These are phyloP conservation scores for Neofusicoccum kwambonambiense DNA, from an alignment of 2,329 filamentous ascomycete species.

Conservation along the genomic window DNA sequence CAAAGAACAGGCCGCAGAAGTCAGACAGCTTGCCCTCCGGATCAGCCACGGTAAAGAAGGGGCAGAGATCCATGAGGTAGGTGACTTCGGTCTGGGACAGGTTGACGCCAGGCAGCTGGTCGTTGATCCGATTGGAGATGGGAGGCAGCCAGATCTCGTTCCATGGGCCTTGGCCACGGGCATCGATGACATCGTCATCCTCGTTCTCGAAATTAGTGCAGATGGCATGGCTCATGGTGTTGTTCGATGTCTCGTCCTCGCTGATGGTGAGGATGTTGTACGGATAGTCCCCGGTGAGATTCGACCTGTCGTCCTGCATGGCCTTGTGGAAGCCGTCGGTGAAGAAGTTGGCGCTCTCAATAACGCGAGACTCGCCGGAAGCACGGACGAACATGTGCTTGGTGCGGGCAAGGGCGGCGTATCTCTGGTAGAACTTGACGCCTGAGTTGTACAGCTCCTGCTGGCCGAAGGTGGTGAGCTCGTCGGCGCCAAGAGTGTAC, in stretches of 20 bases:
- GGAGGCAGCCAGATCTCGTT: conserved; percentile 62
- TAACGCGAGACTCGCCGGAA: conserved; percentile 67
- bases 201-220: conserved; percentile 72
- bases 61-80: conserved; percentile 83
- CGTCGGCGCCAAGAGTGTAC: conserved; percentile 69
- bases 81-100: conserved; percentile 63
- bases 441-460: conserved; percentile 74
- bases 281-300: conserved; percentile 41
- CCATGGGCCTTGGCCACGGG: conserved; percentile 55
- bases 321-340: conserved; percentile 64
- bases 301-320: conserved; percentile 34
- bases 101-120: conserved; percentile 65
- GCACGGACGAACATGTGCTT: conserved; percentile 69
- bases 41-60: conserved; percentile 72
- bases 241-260: conserved; percentile 68
- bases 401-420: conserved; percentile 59
- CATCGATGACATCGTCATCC: conserved; percentile 48
- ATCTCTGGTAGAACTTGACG: conserved; percentile 71
- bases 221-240: conserved; percentile 73
- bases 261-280: conserved; percentile 66
- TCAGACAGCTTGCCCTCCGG: conserved; percentile 57
- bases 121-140: conserved; percentile 69
- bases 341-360: conserved; percentile 74
- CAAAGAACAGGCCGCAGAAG: conserved; percentile 75
- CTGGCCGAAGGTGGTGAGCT: conserved; percentile 67